Percentiles rank a stretch among this genome's conserved stretches.
These are phyloP conservation scores for Lasiodiplodia gonubiensis DNA, from an alignment of 2,329 filamentous ascomycete genomes.

Conservation along the genomic window DNA sequence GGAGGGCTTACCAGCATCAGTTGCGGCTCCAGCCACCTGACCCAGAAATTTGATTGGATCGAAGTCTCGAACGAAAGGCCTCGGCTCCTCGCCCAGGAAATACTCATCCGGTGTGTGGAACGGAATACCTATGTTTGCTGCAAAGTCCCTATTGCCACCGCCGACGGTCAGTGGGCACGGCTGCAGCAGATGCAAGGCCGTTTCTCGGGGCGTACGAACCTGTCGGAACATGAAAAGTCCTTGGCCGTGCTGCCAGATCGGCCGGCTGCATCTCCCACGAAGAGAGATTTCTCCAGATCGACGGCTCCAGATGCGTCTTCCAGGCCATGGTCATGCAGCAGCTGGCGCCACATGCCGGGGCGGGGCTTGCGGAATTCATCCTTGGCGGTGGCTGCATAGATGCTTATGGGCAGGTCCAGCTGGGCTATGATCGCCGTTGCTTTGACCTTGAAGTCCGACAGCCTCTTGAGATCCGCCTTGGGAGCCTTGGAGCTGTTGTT, in stretches of 20 bases:
- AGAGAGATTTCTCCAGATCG: constrained; percentile 76
- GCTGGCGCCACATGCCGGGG: constrained; percentile 82
- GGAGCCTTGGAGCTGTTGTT: constrained; percentile 73
- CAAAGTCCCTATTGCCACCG: constrained; percentile 69
- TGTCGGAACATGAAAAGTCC: constrained; percentile 66
- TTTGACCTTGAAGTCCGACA: constrained; percentile 84
- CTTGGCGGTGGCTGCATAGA: constrained; percentile 86
- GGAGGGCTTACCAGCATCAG: constrained; percentile 43
- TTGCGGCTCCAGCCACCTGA: constrained; percentile 34
- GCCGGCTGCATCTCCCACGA: constrained; percentile 84
- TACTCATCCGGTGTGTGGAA: constrained; percentile 93
- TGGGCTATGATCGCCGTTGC: constrained; percentile 70
- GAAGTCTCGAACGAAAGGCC: constrained; percentile 72
- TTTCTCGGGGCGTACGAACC: constrained; percentile 46
- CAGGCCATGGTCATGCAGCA: constrained; percentile 59
- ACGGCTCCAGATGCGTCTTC: constrained; percentile 58
- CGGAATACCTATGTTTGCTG: constrained; percentile 77
- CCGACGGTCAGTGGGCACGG: constrained; percentile 23
- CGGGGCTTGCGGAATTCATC: constrained; percentile 88
- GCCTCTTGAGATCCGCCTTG: constrained; percentile 69
- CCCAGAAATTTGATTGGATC: constrained; percentile 66
- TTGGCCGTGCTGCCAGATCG: constrained; percentile 53
- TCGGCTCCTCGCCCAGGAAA: constrained; percentile 72
- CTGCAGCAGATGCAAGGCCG: constrained; percentile 21
- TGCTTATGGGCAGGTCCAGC: constrained; percentile 74